Evolutionary conservation across 192 early-diverging fungal genomes (phyloP).

Genomic region (Coemansia sp.): DNA sequence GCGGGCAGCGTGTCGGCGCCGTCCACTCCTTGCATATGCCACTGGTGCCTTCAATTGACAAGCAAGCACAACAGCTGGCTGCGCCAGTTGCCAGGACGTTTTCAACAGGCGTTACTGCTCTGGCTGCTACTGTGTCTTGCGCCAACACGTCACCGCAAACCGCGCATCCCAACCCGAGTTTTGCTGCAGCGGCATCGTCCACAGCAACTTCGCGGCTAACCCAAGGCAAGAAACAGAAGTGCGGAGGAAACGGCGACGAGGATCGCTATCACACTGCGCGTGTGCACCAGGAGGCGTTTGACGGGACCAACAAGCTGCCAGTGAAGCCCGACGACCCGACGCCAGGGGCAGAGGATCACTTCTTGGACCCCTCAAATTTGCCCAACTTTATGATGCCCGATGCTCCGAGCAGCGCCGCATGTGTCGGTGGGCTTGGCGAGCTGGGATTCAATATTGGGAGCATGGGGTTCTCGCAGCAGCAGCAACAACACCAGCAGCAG

Average conservation of each 20-base stretch:
- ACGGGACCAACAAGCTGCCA: slow-evolving; percentile 52
- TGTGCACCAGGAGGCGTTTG: slow-evolving; percentile 51
- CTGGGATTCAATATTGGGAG: neutral
- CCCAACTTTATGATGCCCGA: slow-evolving; percentile 48
- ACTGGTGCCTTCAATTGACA: neutral
- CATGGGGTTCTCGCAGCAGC: neutral
- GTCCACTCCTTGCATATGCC: neutral
- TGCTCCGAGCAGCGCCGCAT: neutral
- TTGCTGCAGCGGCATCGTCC: slow-evolving; percentile 2
- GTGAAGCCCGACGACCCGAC: slow-evolving; percentile 45
- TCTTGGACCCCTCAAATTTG: slow-evolving; percentile 48
- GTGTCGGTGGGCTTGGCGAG: slow-evolving; percentile 6
- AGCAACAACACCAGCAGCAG: slow-evolving; percentile 16
- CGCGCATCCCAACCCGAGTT: slow-evolving; percentile 6
- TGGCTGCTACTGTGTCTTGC: slow-evolving; percentile 14
- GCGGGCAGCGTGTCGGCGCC: slow-evolving; percentile 1
- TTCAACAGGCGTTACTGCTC: slow-evolving; percentile 3
- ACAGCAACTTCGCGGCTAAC: slow-evolving; percentile 8
- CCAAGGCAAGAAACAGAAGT: slow-evolving; percentile 34
- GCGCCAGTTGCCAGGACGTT: slow-evolving; percentile 8
- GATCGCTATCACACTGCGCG: slow-evolving; percentile 36
- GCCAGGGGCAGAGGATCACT: slow-evolving; percentile 37
- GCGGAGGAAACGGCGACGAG: slow-evolving; percentile 5
- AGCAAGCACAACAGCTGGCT: slow-evolving; percentile 1
- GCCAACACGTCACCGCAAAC: slow-evolving; percentile 13